Percentiles rank a stretch among this genome's conserved stretches.
Conservation (phyloP, 2,329 filamentous ascomycete species). For the Ceratocystis harringtonii region DNA sequence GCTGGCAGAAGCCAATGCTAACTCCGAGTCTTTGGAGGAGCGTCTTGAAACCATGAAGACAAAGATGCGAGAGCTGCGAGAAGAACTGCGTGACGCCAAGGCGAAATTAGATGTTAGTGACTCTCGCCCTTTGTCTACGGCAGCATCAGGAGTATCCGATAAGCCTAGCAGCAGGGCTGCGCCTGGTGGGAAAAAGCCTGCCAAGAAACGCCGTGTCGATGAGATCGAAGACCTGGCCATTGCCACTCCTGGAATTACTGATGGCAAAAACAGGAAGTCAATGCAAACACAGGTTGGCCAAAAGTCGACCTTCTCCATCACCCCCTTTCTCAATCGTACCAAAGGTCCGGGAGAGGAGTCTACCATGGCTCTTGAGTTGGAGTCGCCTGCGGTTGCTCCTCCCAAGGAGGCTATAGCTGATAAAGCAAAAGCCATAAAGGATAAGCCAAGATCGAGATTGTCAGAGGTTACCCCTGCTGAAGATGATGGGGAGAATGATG, state of each 20-base stretch:
- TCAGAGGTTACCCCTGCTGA: conserved; percentile 11
- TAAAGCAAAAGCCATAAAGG: conserved; percentile 14
- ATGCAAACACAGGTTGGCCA: conserved; percentile 48
- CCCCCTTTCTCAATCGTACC: conserved; percentile 74
- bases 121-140: conserved; percentile 10
- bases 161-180: conserved; percentile 24
- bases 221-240: conserved; percentile 35
- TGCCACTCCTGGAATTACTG: conserved; percentile 30
- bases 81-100: conserved; percentile 28
- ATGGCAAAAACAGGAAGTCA: conserved; percentile 41
- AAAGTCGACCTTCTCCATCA: conserved; percentile 87
- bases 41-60: conserved; percentile 54
- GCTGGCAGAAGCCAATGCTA: conserved; percentile 43
- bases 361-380: conserved; percentile 8
- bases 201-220: conserved; percentile 33
- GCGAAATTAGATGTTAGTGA: conserved; percentile 29
- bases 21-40: conserved; percentile 51
- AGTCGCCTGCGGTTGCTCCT: conserved; percentile 7
- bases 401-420: background rate
- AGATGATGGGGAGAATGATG: conserved; percentile 7
- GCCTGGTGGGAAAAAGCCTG: conserved; percentile 23
- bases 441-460: conserved; percentile 13
- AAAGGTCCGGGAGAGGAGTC: conserved; percentile 31
- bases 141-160: conserved; percentile 4
- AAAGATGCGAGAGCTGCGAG: conserved; percentile 52